Percentiles rank a stretch among this genome's conserved stretches.
Conservation (phyloP, 306 rosid species). For the Inga leiocalycina region DNA sequence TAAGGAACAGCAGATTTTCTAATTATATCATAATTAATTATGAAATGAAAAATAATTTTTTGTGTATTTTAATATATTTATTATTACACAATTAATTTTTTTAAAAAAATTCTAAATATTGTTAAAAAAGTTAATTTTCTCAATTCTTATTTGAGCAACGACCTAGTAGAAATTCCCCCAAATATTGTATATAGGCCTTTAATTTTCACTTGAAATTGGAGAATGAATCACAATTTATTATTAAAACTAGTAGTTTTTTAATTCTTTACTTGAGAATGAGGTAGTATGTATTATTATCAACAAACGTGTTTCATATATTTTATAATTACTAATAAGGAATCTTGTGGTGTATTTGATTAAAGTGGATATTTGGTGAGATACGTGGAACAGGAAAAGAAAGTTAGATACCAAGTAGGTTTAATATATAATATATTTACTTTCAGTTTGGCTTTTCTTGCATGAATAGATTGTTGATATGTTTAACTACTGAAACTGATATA, state of each 20-base stretch:
- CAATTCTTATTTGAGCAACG: background rate
- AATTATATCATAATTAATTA: background rate
- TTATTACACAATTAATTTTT: background rate
- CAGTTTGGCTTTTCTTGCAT: background rate
- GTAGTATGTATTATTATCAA: background rate
- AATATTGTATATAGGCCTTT: background rate
- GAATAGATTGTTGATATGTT: background rate
- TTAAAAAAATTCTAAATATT: background rate
- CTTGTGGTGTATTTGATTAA: conserved; percentile 32
- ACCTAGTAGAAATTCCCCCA: background rate
- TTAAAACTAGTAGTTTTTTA: too few species aligned
- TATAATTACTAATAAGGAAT: background rate
- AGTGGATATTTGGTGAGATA: conserved; percentile 15
- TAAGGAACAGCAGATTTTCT: background rate
- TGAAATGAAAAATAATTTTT: background rate
- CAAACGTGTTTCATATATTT: background rate
- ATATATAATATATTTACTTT: background rate
- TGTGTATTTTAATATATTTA: background rate
- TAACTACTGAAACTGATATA: background rate
- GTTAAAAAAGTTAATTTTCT: background rate
- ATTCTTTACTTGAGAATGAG: background rate
- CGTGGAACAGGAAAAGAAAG: background rate
- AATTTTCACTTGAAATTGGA: background rate
- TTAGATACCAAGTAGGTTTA: background rate
- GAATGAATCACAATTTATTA: background rate